phyloP scores from a whole-genome alignment of 108 stramenopile species.

The Skeletonema costatum region DNA sequence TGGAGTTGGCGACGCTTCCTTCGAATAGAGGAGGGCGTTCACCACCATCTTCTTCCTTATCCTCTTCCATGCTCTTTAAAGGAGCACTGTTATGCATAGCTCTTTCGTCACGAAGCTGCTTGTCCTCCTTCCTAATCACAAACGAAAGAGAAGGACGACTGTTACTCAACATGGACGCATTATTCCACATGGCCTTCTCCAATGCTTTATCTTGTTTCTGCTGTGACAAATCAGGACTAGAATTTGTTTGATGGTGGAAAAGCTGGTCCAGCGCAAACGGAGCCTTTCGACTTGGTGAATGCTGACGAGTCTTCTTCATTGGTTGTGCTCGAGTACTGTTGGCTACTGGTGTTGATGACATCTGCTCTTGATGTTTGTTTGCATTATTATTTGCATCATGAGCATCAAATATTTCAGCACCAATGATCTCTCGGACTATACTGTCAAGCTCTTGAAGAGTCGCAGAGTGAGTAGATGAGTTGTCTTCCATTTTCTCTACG shows the following conservation, averaged over 20 bases:
- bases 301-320: constrained; percentile 21
- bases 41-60: background rate
- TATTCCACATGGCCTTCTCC: constrained; percentile 62
- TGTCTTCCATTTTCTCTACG: constrained; percentile 39
- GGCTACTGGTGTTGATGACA: background rate
- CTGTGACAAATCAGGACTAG: background rate
- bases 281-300: constrained; percentile 6
- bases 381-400: background rate
- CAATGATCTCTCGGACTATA: constrained; percentile 30
- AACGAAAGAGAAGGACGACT: constrained; percentile 66
- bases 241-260: background rate
- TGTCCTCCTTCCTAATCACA: constrained; percentile 51
- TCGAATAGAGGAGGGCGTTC: constrained; percentile 58
- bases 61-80: background rate
- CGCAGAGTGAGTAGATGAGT: background rate
- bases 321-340: constrained; percentile 11
- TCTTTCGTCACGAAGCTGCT: constrained; percentile 21
- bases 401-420: constrained; percentile 17
- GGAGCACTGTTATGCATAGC: background rate
- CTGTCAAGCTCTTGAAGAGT: constrained; percentile 24
- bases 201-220: constrained; percentile 43
- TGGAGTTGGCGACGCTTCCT: constrained; percentile 77
- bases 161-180: constrained; percentile 60
- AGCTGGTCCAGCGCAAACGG: constrained; percentile 19
- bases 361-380: background rate